Evolutionary conservation across 306 rosid genomes (phyloP).

Genomic region (Cucurbita pepo): DNA sequence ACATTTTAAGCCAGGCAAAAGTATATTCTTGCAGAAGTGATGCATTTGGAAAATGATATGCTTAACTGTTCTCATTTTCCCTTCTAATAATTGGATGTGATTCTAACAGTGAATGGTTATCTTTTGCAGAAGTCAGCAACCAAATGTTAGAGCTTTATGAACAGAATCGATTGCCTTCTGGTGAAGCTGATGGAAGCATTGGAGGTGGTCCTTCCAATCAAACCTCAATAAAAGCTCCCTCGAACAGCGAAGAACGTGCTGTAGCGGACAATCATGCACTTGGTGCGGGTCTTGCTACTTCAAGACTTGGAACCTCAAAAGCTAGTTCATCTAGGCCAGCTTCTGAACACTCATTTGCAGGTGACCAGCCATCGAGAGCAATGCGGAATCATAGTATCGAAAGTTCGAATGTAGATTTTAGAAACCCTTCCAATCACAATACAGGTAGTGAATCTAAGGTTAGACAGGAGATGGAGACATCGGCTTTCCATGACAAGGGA

Average conservation of each 20-base stretch:
- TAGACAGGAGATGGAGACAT: slow-evolving; percentile 28
- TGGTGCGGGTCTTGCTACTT: slow-evolving; percentile 31
- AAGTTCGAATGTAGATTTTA: slow-evolving; percentile 42
- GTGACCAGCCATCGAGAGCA: slow-evolving; percentile 30
- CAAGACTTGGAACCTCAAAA: slow-evolving; percentile 36
- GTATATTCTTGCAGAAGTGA: neutral
- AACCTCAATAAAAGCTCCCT: slow-evolving; percentile 22
- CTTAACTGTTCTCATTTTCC: neutral
- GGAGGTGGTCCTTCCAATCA: slow-evolving; percentile 40
- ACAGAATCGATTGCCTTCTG: slow-evolving; percentile 61
- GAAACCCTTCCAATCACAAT: slow-evolving; percentile 21
- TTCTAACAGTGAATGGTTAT: slow-evolving; percentile 7
- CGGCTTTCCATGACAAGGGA: slow-evolving; percentile 24
- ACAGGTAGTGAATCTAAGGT: slow-evolving; percentile 42
- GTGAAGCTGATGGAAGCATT: slow-evolving; percentile 55
- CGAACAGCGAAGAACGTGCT: slow-evolving; percentile 47
- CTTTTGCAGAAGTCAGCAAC: slow-evolving; percentile 88
- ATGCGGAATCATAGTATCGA: slow-evolving; percentile 41
- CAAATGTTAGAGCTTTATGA: slow-evolving; percentile 97
- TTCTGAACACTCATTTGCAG: slow-evolving; percentile 32
- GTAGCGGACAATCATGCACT: slow-evolving; percentile 40
- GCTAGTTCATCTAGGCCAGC: slow-evolving; percentile 36
- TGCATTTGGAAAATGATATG: neutral
- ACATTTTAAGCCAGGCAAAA: neutral
- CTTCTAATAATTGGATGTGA: neutral